Evolutionary conservation across 495 filamentous ascomycete species (phyloP), one percentile per base, ranked within the genome.

Genomic region (Penicillium longicatenatum): DNA sequence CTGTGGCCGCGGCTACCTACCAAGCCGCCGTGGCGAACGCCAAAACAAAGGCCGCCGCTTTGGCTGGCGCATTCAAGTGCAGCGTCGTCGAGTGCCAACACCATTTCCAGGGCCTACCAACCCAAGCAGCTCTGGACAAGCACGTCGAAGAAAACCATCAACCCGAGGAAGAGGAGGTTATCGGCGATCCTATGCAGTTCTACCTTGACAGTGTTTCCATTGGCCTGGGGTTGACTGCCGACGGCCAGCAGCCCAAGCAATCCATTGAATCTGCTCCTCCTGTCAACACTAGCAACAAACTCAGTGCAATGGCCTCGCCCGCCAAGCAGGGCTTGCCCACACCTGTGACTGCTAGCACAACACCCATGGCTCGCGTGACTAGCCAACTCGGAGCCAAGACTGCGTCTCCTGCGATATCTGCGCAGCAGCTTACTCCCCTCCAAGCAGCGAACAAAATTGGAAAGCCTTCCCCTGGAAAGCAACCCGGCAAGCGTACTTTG

Each of bases 111-210:
- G 79, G 80, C 12, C 81, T 83, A 55, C 47, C 60, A 0, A 75
- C 75, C 11, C 73, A 78, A 57, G 68, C 55, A 30, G 79, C 73
- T 17, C 64, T 84, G 26, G 74, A 79, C 16, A 77, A 77, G 30
- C 82, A 84, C 52, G 65, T 75, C 19, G 70, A 74, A 37, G 79
- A 82, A 41, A 70, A 41, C 20, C 82, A 83, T 60, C 75, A 74
- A 43, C 62, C 62, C 0, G 70, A 71, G 44, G 70, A 79, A 52
- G 74, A 81, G 51, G 66, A 69, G 21, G 53, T 64, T 0, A 79
- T 82, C 26, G 75, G 73, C 11, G 70, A 84, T 66, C 72, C 76
- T 20, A 56, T 82, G 30, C 68, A 75, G 24, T 84, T 71, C 58
- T 75, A 72, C 8, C 57, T 82, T 7, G 77, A 82, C 22, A 75